Evolutionary conservation across 371 early-diverging fungal genomes (phyloP).

Genomic region (Syncephalastrum sp.): DNA sequence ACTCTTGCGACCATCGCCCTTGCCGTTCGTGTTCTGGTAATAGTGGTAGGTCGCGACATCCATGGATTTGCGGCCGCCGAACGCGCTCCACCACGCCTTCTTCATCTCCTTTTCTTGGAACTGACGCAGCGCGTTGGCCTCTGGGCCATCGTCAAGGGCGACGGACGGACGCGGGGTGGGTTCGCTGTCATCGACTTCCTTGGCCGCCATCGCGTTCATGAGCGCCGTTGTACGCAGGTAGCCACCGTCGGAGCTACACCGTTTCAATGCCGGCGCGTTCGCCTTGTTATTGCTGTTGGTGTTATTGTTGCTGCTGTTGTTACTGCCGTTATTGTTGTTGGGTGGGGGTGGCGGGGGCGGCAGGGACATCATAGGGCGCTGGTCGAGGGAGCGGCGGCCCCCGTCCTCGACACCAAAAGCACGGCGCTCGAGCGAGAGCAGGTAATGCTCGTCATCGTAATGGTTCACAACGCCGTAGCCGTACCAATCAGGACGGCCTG

Average conservation of each 20-base stretch:
- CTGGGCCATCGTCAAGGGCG: constrained; percentile 24
- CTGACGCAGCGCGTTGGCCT: constrained; percentile 27
- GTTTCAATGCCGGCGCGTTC: constrained; percentile 23
- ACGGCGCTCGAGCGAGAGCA: constrained; percentile 40
- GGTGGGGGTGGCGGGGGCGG: constrained; percentile 1
- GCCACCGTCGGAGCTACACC: constrained; percentile 46
- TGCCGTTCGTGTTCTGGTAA: neutral
- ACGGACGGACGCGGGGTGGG: constrained; percentile 26
- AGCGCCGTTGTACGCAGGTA: constrained; percentile 38
- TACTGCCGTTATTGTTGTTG: constrained; percentile 1
- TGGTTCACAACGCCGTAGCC: constrained; percentile 24
- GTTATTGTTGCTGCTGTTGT: neutral
- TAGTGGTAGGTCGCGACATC: constrained; percentile 21
- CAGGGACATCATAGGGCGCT: neutral
- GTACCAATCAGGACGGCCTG: constrained; percentile 27
- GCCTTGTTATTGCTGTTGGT: neutral
- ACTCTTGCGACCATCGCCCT: constrained; percentile 8
- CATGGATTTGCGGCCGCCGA: constrained; percentile 31
- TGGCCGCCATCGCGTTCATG: constrained; percentile 42
- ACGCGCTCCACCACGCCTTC: constrained; percentile 36
- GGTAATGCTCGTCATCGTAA: constrained; percentile 32
- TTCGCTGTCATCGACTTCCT: constrained; percentile 15
- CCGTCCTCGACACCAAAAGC: constrained; percentile 24
- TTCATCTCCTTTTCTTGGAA: constrained; percentile 32
- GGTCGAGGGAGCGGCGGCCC: constrained; percentile 8